Evolutionary conservation across 2,329 filamentous ascomycete species (phyloP).

Genomic region (Cladosporium velox): DNA sequence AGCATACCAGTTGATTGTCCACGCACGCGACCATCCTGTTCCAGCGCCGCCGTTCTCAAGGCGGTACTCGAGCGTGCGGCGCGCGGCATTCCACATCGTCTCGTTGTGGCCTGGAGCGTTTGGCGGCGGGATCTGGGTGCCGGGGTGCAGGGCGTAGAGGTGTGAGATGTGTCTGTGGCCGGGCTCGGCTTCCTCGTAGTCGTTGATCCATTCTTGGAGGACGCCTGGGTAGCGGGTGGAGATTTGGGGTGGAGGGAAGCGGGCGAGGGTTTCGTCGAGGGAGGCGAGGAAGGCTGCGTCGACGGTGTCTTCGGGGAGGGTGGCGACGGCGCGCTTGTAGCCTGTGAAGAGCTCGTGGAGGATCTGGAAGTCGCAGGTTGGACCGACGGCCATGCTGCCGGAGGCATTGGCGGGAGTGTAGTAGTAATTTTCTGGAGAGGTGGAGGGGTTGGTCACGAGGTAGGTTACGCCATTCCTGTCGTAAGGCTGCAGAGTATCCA

Average conservation of each 20-base stretch:
- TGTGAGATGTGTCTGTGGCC: conserved; percentile 59
- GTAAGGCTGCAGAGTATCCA: conserved; percentile 54
- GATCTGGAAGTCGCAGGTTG: conserved; percentile 57
- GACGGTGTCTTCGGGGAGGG: conserved; percentile 26
- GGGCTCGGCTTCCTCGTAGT: conserved; percentile 46
- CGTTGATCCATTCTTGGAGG: conserved; percentile 56
- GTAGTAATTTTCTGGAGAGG: conserved; percentile 54
- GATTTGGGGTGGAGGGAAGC: conserved; percentile 51
- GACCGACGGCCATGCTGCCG: conserved; percentile 54
- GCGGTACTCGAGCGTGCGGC: conserved; percentile 48
- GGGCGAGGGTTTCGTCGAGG: conserved; percentile 46
- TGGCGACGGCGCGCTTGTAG: conserved; percentile 29
- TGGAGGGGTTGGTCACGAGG: conserved; percentile 60
- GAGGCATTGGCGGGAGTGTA: conserved; percentile 13
- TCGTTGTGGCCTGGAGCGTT: conserved; percentile 48
- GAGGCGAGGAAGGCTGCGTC: conserved; percentile 40
- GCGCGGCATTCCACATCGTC: conserved; percentile 49
- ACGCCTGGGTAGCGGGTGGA: conserved; percentile 48
- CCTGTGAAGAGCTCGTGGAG: conserved; percentile 45
- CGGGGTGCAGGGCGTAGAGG: conserved; percentile 59
- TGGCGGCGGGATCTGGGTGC: conserved; percentile 51
- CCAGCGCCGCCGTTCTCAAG: conserved; percentile 54
- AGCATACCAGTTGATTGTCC: conserved; percentile 60
- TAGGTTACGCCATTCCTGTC: conserved; percentile 49
- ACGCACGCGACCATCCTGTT: conserved; percentile 61